phyloP scores from a whole-genome alignment of 768 basidiomycete genomes.

The Leccinum imitatum region DNA sequence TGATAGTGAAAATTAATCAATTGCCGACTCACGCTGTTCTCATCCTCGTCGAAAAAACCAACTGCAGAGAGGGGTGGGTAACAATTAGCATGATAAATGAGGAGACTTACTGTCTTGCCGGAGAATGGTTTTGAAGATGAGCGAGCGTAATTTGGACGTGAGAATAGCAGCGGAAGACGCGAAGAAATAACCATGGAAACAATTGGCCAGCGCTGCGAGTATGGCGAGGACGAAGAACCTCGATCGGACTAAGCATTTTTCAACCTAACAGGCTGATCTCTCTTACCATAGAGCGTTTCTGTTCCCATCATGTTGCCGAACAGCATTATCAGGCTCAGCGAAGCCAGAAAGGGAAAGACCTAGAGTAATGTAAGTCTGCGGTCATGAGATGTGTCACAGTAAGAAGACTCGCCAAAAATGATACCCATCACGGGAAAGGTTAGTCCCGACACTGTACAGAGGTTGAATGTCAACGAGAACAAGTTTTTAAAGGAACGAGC shows the following conservation, averaged over 20 bases:
- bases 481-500: neutral
- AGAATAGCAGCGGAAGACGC: conserved; percentile 65
- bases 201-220: conserved; percentile 57
- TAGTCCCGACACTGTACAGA: conserved; percentile 46
- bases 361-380: conserved; percentile 12
- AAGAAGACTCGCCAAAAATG: conserved; percentile 45
- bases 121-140: conserved; percentile 78
- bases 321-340: conserved; percentile 39
- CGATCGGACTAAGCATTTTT: conserved; percentile 11
- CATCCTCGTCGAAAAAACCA: conserved; percentile 86
- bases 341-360: conserved; percentile 62
- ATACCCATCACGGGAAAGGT: conserved; percentile 74
- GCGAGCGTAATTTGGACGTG: conserved; percentile 64
- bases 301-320: conserved; percentile 58
- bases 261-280: conserved; percentile 6
- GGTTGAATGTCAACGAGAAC: neutral
- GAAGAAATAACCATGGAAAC: conserved; percentile 71
- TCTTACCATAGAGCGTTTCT: conserved; percentile 65
- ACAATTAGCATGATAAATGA: neutral
- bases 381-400: neutral
- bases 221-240: conserved; percentile 83
- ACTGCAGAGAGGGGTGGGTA: conserved; percentile 39
- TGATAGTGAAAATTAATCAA: no score
- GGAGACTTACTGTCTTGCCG: conserved; percentile 73
- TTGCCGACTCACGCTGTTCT: conserved; percentile 58